Evolutionary conservation across 2,329 filamentous ascomycete genomes (phyloP).

Genomic region (Beauveria varroae): DNA sequence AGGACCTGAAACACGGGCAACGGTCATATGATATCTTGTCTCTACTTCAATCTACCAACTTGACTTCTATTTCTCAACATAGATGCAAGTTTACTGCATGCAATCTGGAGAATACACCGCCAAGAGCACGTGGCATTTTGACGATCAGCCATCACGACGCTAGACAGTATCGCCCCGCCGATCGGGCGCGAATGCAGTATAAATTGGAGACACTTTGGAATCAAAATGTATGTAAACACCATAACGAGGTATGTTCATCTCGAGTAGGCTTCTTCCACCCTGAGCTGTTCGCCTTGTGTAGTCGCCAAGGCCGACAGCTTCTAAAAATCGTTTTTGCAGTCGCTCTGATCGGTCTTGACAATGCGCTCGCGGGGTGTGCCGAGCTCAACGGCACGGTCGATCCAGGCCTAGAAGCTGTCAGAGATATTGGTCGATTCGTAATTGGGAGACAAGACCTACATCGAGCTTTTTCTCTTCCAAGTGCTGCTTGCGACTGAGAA

Average conservation of each 20-base stretch:
- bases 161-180: constrained; percentile 7
- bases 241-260: not conserved
- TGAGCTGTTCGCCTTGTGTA: no score
- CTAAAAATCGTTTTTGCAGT: constrained; percentile 14
- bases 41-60: no score
- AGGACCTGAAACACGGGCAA: not conserved
- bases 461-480: constrained; percentile 20
- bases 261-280: no score
- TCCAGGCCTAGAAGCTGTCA: constrained; percentile 18
- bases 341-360: constrained; percentile 21
- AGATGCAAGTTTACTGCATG: not conserved
- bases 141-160: not conserved
- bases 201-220: not conserved
- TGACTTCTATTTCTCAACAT: not conserved
- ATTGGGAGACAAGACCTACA: constrained; percentile 14
- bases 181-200: not conserved
- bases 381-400: constrained; percentile 19
- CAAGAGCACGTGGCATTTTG: not conserved
- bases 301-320: not conserved
- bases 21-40: not conserved
- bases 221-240: not conserved
- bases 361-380: constrained; percentile 20
- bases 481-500: constrained; percentile 24
- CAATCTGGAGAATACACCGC: not conserved
- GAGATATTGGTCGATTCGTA: not conserved